These are phyloP conservation scores for Sporisorium scitamineum DNA, from an alignment of 1,284 basidiomycete species.

Conservation along the genomic window DNA sequence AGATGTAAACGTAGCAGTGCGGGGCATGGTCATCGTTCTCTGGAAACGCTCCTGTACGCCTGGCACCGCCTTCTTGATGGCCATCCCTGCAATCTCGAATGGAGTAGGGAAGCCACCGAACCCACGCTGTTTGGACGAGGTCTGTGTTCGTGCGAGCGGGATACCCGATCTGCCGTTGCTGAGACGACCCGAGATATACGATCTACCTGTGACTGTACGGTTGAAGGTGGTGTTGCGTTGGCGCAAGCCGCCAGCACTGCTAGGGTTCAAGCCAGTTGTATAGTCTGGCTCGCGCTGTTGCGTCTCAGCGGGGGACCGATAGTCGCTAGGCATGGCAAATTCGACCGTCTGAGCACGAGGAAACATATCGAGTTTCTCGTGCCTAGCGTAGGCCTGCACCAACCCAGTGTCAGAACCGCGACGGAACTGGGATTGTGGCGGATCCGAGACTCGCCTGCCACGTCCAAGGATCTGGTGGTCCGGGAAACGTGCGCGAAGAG, in stretches of 20 bases:
- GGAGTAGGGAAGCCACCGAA: slow-evolving; percentile 94
- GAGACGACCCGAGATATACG: slow-evolving; percentile 41
- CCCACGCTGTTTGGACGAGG: slow-evolving; percentile 70
- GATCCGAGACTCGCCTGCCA: slow-evolving; percentile 49
- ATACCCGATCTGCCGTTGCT: slow-evolving; percentile 41
- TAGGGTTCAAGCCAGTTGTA: slow-evolving; percentile 16
- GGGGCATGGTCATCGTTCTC: slow-evolving; percentile 75
- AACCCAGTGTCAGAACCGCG: slow-evolving; percentile 53
- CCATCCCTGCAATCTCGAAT: slow-evolving; percentile 74
- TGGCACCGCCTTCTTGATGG: slow-evolving; percentile 65
- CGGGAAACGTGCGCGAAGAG: slow-evolving; percentile 41
- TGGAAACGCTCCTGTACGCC: slow-evolving; percentile 51
- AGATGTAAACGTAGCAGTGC: slow-evolving; percentile 76
- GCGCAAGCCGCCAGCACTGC: slow-evolving; percentile 15
- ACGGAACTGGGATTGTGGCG: slow-evolving; percentile 35
- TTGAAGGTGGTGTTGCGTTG: slow-evolving; percentile 37
- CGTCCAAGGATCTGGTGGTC: slow-evolving; percentile 21
- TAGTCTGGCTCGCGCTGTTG: slow-evolving; percentile 22
- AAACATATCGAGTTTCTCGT: slow-evolving; percentile 67
- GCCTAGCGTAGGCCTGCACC: slow-evolving; percentile 8
- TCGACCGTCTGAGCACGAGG: slow-evolving; percentile 75
- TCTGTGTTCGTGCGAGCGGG: slow-evolving; percentile 70
- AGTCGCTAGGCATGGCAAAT: slow-evolving; percentile 71
- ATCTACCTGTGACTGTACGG: slow-evolving; percentile 49
- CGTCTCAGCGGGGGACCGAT: slow-evolving; percentile 23